Base-by-base conservation (phyloP, 2,329 filamentous ascomycete genomes). In the Paecilomyces formosus region DNA sequence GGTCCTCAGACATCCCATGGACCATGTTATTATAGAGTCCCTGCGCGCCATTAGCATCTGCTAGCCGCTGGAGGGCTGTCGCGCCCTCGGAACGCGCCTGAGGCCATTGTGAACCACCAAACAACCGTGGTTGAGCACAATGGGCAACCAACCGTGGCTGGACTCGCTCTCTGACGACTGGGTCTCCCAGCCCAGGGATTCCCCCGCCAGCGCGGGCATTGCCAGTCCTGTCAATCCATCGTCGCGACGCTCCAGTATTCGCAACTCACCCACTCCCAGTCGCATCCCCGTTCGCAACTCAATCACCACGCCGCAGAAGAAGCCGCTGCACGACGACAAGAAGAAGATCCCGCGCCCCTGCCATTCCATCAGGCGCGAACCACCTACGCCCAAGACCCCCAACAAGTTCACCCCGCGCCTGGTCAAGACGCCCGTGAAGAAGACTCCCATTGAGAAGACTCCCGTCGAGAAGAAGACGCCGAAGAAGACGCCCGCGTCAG, bases 131-230 rank as follows among this genome's bases (percentile, higher is more conserved):
- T 55, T 18, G 26, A 55, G 59, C 26, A 59, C 39, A 21, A 61
- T 61, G 59, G 13, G 56, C 30, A 66, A 65, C 55, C 69, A 74
- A 65, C 75, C 75, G 67, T 78, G 75, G 75, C 73, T 78, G 53
- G 73, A 77, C 60, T 73, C 69, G 55, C 71, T 77, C 12, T 74
- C 73, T 15, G 75, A 78, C 60, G 75, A 78, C 66, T 78, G 75
- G 75, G 68, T 72, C 7, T 72, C 73, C 15, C 66, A 70, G 58
- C 73, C 70, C 59, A 66, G 62, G 33, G 73, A 73, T 21, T 74
- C 74, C 18, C 72, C 69, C 53, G 71, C 66, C 49, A 9, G 57
- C 56, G 21, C 68, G 69, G 13, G 21, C 9, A 12, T 35, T 30
- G 22, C 64, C 55, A 63, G 60, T 50, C 64, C 65, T 31, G 30